These are phyloP conservation scores for Diplocarpon mali DNA, from an alignment of 2,329 filamentous ascomycete genomes.

Conservation along the genomic window DNA sequence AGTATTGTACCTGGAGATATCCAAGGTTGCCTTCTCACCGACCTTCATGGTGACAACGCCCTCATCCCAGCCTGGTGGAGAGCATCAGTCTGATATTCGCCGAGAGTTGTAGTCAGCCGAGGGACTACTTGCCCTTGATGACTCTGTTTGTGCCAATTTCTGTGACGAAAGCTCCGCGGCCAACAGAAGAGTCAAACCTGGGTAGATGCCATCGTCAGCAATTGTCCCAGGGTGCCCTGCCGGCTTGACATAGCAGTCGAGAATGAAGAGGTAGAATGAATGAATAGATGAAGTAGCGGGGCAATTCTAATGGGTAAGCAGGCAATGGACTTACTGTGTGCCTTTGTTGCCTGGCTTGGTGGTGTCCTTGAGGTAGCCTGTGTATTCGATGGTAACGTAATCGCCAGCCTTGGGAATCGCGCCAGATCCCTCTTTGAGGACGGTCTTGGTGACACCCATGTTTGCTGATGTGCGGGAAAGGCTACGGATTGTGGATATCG, in stretches of 20 bases:
- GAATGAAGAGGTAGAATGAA: neutral
- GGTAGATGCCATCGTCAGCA: constrained; percentile 3
- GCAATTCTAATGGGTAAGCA: neutral
- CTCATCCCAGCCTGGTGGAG: constrained; percentile 63
- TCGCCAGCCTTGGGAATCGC: constrained; percentile 55
- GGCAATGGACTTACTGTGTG: constrained; percentile 45
- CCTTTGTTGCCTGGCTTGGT: constrained; percentile 54
- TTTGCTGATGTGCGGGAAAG: constrained; percentile 24
- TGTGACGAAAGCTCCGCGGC: constrained; percentile 64
- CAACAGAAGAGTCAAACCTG: constrained; percentile 84
- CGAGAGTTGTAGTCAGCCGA: constrained; percentile 1
- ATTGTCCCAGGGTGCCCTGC: neutral
- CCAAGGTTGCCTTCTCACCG: constrained; percentile 79
- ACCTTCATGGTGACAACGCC: constrained; percentile 77
- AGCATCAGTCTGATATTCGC: constrained; percentile 9
- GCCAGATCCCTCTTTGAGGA: constrained; percentile 49
- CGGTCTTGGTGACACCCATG: constrained; percentile 67
- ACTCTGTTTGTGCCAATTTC: constrained; percentile 73
- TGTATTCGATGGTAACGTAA: constrained; percentile 80
- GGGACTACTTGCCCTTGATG: constrained; percentile 59
- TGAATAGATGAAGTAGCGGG: neutral
- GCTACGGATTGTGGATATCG: constrained; percentile 10
- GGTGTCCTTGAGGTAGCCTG: constrained; percentile 69
- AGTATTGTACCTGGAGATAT: constrained; percentile 58
- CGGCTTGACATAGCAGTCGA: too few relatives aligned